phyloP scores from a whole-genome alignment of 2,329 filamentous ascomycete genomes.

The Trichoderma sp. region DNA sequence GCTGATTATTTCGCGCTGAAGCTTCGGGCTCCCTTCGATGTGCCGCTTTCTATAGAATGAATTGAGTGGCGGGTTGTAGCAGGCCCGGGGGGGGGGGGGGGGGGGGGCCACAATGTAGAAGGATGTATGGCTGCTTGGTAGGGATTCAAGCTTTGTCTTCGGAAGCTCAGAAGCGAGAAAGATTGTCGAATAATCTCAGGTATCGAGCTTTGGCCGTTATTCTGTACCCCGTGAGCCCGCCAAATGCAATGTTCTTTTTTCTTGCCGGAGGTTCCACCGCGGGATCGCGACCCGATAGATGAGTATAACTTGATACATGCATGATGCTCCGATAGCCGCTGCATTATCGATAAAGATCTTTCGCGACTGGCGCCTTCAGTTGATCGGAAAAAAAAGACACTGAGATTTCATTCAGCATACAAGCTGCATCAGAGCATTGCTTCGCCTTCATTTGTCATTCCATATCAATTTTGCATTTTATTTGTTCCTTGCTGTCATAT shows the following conservation, averaged over 20 bases:
- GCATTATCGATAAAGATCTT: neutral
- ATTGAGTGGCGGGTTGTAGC: neutral
- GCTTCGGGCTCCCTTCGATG: neutral
- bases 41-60: neutral
- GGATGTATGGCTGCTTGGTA: neutral
- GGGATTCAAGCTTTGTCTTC: neutral
- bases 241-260: neutral
- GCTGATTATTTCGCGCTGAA: neutral
- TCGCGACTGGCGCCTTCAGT: neutral
- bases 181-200: neutral
- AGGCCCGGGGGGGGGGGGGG: neutral
- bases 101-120: neutral
- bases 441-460: neutral
- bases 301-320: neutral
- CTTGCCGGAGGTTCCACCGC: neutral
- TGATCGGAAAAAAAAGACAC: neutral
- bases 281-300: slow-evolving; percentile 4
- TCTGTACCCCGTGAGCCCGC: neutral
- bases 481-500: neutral
- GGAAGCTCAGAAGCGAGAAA: neutral
- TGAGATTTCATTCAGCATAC: neutral
- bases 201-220: neutral
- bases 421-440: neutral
- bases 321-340: neutral
- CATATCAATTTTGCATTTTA: neutral